Conservation (phyloP, 2,329 filamentous ascomycete genomes). For the Aspergillus fumigatus region DNA sequence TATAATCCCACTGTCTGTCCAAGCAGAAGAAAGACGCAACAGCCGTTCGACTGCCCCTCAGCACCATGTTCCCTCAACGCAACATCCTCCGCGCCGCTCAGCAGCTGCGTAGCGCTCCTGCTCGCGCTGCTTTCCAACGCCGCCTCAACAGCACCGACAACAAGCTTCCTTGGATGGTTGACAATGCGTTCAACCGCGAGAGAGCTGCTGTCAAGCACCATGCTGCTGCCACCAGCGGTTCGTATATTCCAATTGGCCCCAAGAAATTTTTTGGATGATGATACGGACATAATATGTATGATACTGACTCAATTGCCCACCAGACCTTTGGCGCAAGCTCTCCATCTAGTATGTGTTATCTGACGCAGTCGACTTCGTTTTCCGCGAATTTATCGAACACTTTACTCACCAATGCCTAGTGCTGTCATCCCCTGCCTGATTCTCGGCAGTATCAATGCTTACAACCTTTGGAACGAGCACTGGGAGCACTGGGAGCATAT, state of each 20-base stretch:
- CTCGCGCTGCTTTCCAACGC: conserved; percentile 60
- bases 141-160: conserved; percentile 62
- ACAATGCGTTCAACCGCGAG: conserved; percentile 94
- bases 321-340: conserved; percentile 93
- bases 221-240: conserved; percentile 77
- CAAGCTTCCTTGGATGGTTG: conserved; percentile 59
- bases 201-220: conserved; percentile 86
- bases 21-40: conserved; percentile 11
- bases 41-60: conserved; percentile 10
- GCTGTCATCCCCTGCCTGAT: conserved; percentile 68
- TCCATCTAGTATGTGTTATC: conserved; percentile 76
- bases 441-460: conserved; percentile 75
- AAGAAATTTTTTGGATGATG: not conserved
- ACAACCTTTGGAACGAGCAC: conserved; percentile 87
- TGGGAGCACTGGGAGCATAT: conserved; percentile 93
- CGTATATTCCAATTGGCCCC: conserved; percentile 35
- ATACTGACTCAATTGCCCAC: conserved; percentile 24
- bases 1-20: conserved; percentile 18
- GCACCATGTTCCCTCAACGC: conserved; percentile 62
- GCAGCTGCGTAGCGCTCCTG: conserved; percentile 53
- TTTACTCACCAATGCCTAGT: conserved; percentile 46
- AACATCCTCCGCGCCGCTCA: conserved; percentile 57
- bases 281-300: not conserved
- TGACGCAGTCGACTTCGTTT: not conserved
- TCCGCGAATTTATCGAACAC: not conserved